A percentile compares a stretch with the other conserved stretches of the same genome.
Conservation (phyloP, 495 filamentous ascomycete species). For the Cladorrhinum samala region DNA sequence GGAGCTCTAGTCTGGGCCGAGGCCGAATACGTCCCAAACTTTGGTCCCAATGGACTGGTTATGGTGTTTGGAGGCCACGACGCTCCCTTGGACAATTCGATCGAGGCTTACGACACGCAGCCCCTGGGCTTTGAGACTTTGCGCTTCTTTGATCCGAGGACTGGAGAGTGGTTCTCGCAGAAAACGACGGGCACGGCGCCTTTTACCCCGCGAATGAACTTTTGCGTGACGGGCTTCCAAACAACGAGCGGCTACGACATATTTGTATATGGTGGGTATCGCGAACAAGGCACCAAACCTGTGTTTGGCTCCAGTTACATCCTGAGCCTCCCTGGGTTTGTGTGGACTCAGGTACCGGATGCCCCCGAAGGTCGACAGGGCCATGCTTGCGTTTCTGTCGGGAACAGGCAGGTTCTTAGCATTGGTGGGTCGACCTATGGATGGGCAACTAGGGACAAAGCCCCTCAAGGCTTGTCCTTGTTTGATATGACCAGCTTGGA, state of each 20-base stretch:
- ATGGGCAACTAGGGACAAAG: conserved; percentile 22
- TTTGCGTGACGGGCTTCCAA: not conserved
- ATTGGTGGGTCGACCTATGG: not conserved
- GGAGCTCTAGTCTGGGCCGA: too few relatives aligned
- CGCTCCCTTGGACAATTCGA: not conserved
- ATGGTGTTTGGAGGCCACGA: not conserved
- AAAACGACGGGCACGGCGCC: not conserved
- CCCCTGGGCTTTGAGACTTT: not conserved
- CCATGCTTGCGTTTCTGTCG: not conserved
- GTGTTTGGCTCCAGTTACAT: not conserved
- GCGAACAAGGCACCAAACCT: not conserved
- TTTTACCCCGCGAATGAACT: not conserved
- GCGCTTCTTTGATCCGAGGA: not conserved
- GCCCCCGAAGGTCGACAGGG: not conserved
- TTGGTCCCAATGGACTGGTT: not conserved
- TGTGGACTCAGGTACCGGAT: not conserved
- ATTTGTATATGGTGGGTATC: not conserved
- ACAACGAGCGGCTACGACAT: not conserved
- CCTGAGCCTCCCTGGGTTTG: conserved; percentile 1
- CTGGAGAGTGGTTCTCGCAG: not conserved
- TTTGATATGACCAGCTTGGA: conserved; percentile 37
- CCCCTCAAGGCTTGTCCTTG: conserved; percentile 33
- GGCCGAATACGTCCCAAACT: not conserved
- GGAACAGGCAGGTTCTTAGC: not conserved
- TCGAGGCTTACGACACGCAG: not conserved